Evolutionary conservation across 2,329 filamentous ascomycete species (phyloP).

Genomic region (Penicillium verrucosum): DNA sequence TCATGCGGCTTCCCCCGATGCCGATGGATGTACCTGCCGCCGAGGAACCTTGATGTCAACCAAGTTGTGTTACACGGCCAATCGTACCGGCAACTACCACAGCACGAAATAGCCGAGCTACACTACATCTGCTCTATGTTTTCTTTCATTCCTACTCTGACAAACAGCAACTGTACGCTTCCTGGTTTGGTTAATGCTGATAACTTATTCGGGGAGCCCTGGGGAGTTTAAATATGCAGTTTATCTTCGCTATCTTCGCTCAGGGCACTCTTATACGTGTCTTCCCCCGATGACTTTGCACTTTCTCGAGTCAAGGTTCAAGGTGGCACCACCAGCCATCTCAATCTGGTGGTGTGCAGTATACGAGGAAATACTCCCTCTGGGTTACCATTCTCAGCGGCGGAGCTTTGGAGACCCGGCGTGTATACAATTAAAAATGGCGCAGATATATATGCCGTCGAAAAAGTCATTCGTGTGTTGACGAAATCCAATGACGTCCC

Average conservation of each 20-base stretch:
- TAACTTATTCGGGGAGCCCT: background rate
- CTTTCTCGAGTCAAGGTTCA: slow-evolving; percentile 39
- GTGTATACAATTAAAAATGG: slow-evolving; percentile 15
- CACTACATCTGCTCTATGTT: slow-evolving; percentile 36
- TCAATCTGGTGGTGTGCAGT: slow-evolving; percentile 11
- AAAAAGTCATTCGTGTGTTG: slow-evolving; percentile 25
- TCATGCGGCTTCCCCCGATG: slow-evolving; percentile 24
- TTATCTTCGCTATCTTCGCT: background rate
- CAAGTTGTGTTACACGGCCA: slow-evolving; percentile 47
- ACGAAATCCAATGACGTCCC: slow-evolving; percentile 36
- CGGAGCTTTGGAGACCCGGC: slow-evolving; percentile 32
- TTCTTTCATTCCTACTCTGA: slow-evolving; percentile 36
- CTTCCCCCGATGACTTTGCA: slow-evolving; percentile 46
- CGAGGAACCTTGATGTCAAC: slow-evolving; percentile 44
- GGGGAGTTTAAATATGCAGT: background rate
- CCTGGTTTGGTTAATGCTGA: slow-evolving; percentile 11
- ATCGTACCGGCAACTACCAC: slow-evolving; percentile 42
- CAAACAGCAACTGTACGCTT: slow-evolving; percentile 13
- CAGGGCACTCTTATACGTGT: slow-evolving; percentile 46
- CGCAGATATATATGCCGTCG: slow-evolving; percentile 10
- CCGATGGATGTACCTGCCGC: slow-evolving; percentile 32
- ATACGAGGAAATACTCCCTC: slow-evolving; percentile 13
- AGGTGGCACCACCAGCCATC: slow-evolving; percentile 21
- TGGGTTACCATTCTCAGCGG: slow-evolving; percentile 42
- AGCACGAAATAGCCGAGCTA: slow-evolving; percentile 51